Evolutionary conservation across 306 rosid species (phyloP).

Genomic region (Gillenia trifoliata): DNA sequence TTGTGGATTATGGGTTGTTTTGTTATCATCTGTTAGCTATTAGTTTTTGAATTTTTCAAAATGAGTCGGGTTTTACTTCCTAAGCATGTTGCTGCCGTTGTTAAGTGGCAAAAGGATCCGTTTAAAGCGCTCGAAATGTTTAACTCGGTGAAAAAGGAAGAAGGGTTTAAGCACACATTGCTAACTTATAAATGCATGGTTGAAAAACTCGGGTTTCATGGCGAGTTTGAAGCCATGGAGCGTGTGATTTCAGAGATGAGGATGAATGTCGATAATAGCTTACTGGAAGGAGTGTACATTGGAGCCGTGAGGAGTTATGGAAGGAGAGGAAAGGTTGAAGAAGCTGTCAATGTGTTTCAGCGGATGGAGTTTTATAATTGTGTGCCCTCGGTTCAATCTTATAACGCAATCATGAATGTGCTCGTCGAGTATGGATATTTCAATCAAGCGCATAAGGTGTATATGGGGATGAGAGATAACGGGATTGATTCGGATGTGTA

Average conservation of each 20-base stretch:
- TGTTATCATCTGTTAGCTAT: not conserved
- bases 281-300: slow-evolving; percentile 69
- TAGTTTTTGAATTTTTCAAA: slow-evolving; percentile 6
- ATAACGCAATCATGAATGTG: slow-evolving; percentile 70
- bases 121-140: slow-evolving; percentile 70
- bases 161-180: slow-evolving; percentile 73
- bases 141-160: slow-evolving; percentile 59
- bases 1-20: slow-evolving; percentile 13
- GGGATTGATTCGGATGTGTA: slow-evolving; percentile 69
- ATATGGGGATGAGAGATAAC: slow-evolving; percentile 67
- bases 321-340: slow-evolving; percentile 69
- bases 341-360: slow-evolving; percentile 71
- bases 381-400: slow-evolving; percentile 65
- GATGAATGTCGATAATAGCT: slow-evolving; percentile 36
- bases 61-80: slow-evolving; percentile 65
- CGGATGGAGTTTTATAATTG: slow-evolving; percentile 83
- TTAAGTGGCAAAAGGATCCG: slow-evolving; percentile 61
- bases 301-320: slow-evolving; percentile 75
- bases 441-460: slow-evolving; percentile 74
- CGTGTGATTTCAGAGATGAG: slow-evolving; percentile 55
- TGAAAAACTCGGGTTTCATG: slow-evolving; percentile 73
- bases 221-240: slow-evolving; percentile 75
- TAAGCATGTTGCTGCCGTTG: slow-evolving; percentile 69
- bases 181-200: slow-evolving; percentile 65
- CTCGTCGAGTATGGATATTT: slow-evolving; percentile 54